These are phyloP conservation scores for Yarrowia hollandica DNA, from an alignment of 805 yeast genomes.

Conservation along the genomic window DNA sequence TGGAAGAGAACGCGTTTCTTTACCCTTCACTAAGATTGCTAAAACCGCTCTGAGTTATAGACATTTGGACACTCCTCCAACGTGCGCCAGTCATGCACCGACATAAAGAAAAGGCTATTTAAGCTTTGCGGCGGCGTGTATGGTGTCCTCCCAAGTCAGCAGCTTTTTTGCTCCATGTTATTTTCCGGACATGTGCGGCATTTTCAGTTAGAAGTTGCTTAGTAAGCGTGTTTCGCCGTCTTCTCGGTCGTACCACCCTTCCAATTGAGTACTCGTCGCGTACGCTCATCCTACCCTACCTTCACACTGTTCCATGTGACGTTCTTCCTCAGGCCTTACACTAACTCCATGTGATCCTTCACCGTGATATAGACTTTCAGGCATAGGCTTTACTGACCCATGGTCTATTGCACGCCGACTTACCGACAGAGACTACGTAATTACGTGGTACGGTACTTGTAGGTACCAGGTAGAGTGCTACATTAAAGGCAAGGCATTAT, in stretches of 20 bases:
- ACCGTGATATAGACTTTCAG: not conserved
- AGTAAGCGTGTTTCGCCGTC: no score
- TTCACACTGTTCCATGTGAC: no score
- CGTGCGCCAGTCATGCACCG: slow-evolving; percentile 5
- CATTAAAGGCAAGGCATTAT: no score
- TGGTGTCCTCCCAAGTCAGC: slow-evolving; percentile 23
- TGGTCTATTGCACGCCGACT: no score
- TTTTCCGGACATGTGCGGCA: slow-evolving; percentile 22
- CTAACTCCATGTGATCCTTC: slow-evolving; percentile 23
- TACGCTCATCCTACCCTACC: no score
- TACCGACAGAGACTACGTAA: no score
- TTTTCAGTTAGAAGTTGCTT: not conserved
- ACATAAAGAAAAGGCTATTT: not conserved
- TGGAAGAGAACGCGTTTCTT: slow-evolving; percentile 25
- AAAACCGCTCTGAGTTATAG: slow-evolving; percentile 22
- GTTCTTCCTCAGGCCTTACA: not conserved
- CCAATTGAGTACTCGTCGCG: not conserved
- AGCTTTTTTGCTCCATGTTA: slow-evolving; percentile 24
- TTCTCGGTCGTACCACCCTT: no score
- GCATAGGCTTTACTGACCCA: not conserved
- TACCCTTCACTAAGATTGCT: slow-evolving; percentile 25
- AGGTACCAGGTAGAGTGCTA: no score
- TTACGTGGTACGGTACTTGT: no score
- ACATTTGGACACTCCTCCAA: slow-evolving; percentile 21
- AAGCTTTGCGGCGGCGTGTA: slow-evolving; percentile 10